phyloP scores from a whole-genome alignment of 495 filamentous ascomycete species.

The Tricharina praecox region DNA sequence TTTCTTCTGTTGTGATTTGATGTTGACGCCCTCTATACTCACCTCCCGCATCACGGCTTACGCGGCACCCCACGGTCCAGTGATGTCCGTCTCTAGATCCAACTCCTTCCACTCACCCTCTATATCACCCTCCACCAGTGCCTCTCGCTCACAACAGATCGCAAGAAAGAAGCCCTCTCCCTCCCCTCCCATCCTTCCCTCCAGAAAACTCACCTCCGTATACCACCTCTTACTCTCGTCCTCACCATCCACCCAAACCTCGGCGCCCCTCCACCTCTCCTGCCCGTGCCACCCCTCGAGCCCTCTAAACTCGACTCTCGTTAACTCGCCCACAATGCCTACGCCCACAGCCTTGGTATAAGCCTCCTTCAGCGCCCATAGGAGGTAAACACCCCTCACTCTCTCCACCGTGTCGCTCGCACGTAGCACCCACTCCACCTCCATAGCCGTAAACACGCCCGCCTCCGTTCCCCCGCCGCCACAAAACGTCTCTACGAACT shows the following conservation, averaged over 20 bases:
- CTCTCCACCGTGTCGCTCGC: conserved; percentile 9
- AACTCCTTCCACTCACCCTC: conserved; percentile 2
- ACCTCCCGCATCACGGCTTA: too few relatives aligned
- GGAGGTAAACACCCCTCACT: conserved; percentile 18
- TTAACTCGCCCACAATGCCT: conserved; percentile 18
- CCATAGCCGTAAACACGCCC: conserved; percentile 16
- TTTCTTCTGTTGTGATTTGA: too few relatives aligned
- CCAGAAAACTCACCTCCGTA: background rate
- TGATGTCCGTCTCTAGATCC: background rate
- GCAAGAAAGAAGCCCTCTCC: background rate
- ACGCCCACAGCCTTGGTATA: conserved; percentile 25
- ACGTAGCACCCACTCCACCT: conserved; percentile 7
- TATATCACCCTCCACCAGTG: background rate
- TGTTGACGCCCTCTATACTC: too few relatives aligned
- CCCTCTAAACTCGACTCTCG: conserved; percentile 18
- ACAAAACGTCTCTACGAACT: conserved; percentile 18
- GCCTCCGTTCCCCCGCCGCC: background rate
- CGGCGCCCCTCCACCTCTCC: conserved; percentile 1
- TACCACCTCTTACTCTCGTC: background rate
- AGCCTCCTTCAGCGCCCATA: conserved; percentile 26
- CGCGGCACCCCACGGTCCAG: background rate
- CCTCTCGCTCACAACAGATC: conserved; percentile 4
- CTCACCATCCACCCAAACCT: background rate
- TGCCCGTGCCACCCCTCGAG: background rate
- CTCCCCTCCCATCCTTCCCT: background rate